Conservation (phyloP, 148 eudicot genomes). For the Drosera capensis region DNA sequence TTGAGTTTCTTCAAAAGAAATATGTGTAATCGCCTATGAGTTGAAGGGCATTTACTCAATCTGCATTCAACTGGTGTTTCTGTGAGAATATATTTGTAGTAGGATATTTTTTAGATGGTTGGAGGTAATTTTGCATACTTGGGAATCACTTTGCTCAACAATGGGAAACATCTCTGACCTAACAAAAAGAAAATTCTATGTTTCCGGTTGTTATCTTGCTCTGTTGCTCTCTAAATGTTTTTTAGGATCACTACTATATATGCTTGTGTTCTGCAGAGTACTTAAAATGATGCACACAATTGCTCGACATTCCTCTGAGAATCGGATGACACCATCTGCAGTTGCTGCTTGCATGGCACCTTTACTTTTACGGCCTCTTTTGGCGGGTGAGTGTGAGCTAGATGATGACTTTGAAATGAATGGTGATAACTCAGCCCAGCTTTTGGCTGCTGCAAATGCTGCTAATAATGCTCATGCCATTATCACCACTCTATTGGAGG, state of each 20-base stretch:
- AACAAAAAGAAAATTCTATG: background rate
- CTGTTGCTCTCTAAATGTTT: background rate
- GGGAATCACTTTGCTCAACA: too few relatives aligned
- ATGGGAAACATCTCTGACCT: too few relatives aligned
- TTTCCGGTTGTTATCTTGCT: background rate
- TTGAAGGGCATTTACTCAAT: too few relatives aligned
- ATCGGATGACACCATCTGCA: conserved; percentile 92
- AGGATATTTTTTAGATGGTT: too few relatives aligned
- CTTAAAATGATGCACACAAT: conserved; percentile 92
- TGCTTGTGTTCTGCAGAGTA: conserved; percentile 30
- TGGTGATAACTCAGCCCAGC: conserved; percentile 90
- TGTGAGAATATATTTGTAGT: too few relatives aligned
- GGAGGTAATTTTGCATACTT: too few relatives aligned
- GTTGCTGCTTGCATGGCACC: conserved; percentile 99
- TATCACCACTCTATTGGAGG: conserved; percentile 76
- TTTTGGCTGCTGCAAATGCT: conserved; percentile 98
- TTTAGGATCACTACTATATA: background rate
- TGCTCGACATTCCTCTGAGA: conserved; percentile 62
- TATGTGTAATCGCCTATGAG: background rate
- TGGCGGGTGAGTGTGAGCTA: conserved; percentile 94
- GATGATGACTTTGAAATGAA: conserved; percentile 76
- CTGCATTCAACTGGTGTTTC: too few relatives aligned
- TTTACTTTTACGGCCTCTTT: conserved; percentile 89
- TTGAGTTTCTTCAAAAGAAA: background rate
- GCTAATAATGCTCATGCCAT: conserved; percentile 94